These are phyloP conservation scores for Boletales sp. DNA, from an alignment of 768 basidiomycete genomes.

Conservation along the genomic window DNA sequence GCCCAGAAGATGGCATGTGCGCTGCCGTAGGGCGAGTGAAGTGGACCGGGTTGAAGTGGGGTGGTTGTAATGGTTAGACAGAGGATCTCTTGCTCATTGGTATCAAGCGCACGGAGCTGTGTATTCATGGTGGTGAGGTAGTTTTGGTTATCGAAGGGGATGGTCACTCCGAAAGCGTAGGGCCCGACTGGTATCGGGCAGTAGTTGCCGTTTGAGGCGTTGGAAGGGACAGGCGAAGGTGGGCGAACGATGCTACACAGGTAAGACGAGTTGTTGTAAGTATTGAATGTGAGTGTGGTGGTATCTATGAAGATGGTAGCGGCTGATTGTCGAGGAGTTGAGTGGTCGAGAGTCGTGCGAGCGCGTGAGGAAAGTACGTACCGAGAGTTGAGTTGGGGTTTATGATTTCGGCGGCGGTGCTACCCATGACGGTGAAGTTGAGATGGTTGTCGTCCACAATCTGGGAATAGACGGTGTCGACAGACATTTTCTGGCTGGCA, in stretches of 20 bases:
- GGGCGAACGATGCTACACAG: slow-evolving; percentile 81
- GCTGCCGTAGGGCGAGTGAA: slow-evolving; percentile 58
- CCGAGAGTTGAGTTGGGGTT: slow-evolving; percentile 66
- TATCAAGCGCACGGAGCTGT: slow-evolving; percentile 84
- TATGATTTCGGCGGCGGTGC: slow-evolving; percentile 53
- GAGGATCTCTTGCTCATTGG: slow-evolving; percentile 73
- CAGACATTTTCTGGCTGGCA: slow-evolving; percentile 54
- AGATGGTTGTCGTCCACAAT: slow-evolving; percentile 49
- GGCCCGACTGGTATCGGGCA: slow-evolving; percentile 81
- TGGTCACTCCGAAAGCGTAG: slow-evolving; percentile 75
- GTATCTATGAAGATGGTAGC: slow-evolving; percentile 88
- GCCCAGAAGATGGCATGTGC: slow-evolving; percentile 70
- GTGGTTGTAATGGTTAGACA: slow-evolving; percentile 81
- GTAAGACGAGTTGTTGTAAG: slow-evolving; percentile 66
- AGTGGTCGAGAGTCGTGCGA: neutral
- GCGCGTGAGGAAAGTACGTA: slow-evolving; percentile 31
- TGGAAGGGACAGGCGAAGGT: slow-evolving; percentile 61
- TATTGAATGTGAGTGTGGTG: slow-evolving; percentile 71
- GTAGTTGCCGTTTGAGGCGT: slow-evolving; percentile 40
- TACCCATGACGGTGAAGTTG: slow-evolving; percentile 72
- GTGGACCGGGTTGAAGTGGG: slow-evolving; percentile 59
- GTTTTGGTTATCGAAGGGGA: slow-evolving; percentile 62
- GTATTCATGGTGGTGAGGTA: slow-evolving; percentile 83
- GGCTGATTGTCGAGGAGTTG: slow-evolving; percentile 24
- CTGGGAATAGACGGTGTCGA: slow-evolving; percentile 73